phyloP scores from a whole-genome alignment of 306 rosid genomes.

The Trifolium repens region DNA sequence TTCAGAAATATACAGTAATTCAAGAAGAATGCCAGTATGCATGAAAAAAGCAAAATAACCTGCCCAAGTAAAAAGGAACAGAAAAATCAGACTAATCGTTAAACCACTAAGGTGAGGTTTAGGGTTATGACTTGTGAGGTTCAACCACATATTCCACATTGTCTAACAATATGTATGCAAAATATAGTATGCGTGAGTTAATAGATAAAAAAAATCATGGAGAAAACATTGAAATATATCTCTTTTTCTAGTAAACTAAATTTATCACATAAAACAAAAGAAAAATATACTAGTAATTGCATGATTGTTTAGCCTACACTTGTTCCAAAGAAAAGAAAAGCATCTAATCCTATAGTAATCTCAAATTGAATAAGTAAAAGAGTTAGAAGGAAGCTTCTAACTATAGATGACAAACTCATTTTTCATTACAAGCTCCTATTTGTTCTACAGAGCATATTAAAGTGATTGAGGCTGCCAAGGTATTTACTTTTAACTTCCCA shows the following conservation, averaged over 20 bases:
- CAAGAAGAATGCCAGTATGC: constrained; percentile 90
- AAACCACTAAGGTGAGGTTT: constrained; percentile 2
- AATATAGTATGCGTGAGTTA: background rate
- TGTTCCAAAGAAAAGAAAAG: background rate
- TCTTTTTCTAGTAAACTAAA: no score
- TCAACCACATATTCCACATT: background rate
- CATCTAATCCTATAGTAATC: background rate
- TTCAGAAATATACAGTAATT: constrained; percentile 88
- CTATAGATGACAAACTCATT: background rate
- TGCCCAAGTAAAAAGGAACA: constrained; percentile 43
- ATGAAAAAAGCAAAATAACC: constrained; percentile 83
- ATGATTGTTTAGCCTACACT: background rate
- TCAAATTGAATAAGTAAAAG: constrained; percentile 9
- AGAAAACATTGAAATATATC: background rate
- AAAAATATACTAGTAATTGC: background rate
- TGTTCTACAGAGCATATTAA: background rate
- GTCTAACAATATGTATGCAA: background rate
- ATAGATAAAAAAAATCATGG: background rate
- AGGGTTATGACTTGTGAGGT: constrained; percentile 1
- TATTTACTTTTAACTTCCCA: background rate
- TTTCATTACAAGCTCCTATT: background rate
- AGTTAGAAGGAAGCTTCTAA: background rate
- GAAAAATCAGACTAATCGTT: constrained; percentile 1
- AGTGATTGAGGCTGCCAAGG: background rate
- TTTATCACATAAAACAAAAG: background rate